Base-by-base conservation (phyloP, 768 basidiomycete species). In the Tylopilus cervinicoccineus region DNA sequence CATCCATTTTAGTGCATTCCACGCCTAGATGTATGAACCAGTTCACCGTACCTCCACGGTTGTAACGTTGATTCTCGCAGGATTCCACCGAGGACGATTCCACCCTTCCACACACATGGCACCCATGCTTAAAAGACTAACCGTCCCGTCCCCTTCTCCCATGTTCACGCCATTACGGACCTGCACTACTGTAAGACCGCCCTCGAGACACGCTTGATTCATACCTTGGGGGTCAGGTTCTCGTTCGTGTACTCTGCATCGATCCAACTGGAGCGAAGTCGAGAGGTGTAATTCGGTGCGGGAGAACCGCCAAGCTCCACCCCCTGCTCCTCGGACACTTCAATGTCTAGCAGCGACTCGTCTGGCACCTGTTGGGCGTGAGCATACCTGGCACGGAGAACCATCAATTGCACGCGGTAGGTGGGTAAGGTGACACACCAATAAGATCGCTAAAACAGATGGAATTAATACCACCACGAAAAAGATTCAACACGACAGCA, bases 41-140 rank as follows among this genome's bases (percentile, higher is more conserved):
- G 39, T 45, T n/a, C 40, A 6, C 55, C 72, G 54, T 57, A 93
- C 88, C 80, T 94, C 92, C 47, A 93, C 81, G 14, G 93, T 95
- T 22, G 83, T 81, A 40, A 97, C 71, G 57, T 81, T 78, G 62
- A 96, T 92, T n/a, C 86, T 78, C 12, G 81, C 86, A 1, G 95
- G 95, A 66, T 97, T 98, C 91, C 92, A 97, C 45, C 84, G 74
- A 52, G 77, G 77, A 48, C 83, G 75, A 66, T 88, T 88, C 95
- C 94, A 96, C 7, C 94, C 95, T 61, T 93, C 91, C 11, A 88
- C 84, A 59, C 95, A 97, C 93, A 98, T 96, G n/a, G 88, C 83
- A 14, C 93, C 95, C 45, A 93, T 74, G 55, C 88, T 90, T 28
- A 94, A 60, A 34, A 93, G 69, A 57, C 83, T 82, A 20, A 93